Base-by-base conservation (phyloP, 345 rosid genomes). In the Citrus cavaleriei region DNA sequence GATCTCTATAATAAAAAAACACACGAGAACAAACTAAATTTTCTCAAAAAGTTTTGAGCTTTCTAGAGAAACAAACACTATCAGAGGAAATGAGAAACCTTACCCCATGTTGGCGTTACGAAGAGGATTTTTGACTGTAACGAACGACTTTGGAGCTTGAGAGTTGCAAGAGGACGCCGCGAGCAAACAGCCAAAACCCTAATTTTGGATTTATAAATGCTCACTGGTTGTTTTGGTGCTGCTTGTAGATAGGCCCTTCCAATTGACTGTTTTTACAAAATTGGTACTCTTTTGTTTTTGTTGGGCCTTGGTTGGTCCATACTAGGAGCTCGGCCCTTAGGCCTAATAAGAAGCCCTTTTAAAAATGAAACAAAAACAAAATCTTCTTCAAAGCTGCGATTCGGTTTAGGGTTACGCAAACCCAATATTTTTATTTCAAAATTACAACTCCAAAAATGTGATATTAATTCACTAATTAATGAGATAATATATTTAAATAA, bases 41-140 rank as follows among this genome's bases (percentile, higher is more conserved):
- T 66, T 35, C 27, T 4, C 4, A 42, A 7, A 8, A 66, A 37
- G 28, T n/a, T 22, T 22, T 21, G 10, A 67, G 68, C 35, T 14
- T 37, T 58, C 9, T 1, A 10, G 21, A 72, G 16, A 40, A 61
- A 73, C 25, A 12, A 61, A 60, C 59, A 6, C n/a, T 2, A 34
- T 13, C 42, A 37, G 14, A 2, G 6, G 4, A 30, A 30, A 10
- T 8, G 42, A 71, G 55, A 19, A 54, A 21, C 2, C 73, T 64
- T 67, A 65, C 81, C 81, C 81, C 81, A 79, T 79, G 77, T 57
- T 55, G 65, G 71, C 77, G 2, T 35, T 24, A n/a, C 35, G 32
- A 72, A 9, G 61, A 79, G 30, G 66, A 19, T 30, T 3, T 21
- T 25, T 28, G 4, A 35, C 77, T n/a, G 34, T 8, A 6, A 64